A percentile compares a stretch with the other conserved stretches of the same genome.
Evolutionary conservation across 345 rosid genomes (phyloP).

Genomic region (Reutealis trisperma): DNA sequence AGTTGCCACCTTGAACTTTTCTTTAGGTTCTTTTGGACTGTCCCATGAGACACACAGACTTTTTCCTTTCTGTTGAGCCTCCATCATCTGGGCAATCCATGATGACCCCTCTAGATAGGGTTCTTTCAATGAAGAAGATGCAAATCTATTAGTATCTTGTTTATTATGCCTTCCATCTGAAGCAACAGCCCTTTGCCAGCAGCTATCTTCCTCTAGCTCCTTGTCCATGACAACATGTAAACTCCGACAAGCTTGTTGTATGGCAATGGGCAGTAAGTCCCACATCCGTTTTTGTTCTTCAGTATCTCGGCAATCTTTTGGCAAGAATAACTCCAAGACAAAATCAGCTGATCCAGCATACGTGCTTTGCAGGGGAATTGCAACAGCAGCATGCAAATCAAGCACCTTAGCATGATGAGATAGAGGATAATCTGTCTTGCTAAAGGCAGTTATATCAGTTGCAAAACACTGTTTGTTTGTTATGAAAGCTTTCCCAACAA

Average conservation of each 20-base stretch:
- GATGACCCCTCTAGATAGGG: conserved; percentile 47
- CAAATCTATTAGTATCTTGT: conserved; percentile 28
- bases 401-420: conserved; percentile 86
- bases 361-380: conserved; percentile 63
- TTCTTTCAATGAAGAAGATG: conserved; percentile 43
- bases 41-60: conserved; percentile 65
- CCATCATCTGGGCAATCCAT: conserved; percentile 60
- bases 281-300: conserved; percentile 50
- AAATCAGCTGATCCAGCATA: conserved; percentile 54
- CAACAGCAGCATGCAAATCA: conserved; percentile 67
- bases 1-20: conserved; percentile 55
- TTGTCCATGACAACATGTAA: conserved; percentile 54
- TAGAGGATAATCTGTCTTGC: conserved; percentile 73
- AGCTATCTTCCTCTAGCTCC: conserved; percentile 51
- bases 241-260: conserved; percentile 55
- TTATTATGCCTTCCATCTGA: conserved; percentile 28
- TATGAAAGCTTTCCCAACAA: conserved; percentile 76
- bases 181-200: conserved; percentile 29
- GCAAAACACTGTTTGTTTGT: conserved; percentile 62
- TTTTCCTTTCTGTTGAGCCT: conserved; percentile 63
- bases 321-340: conserved; percentile 84
- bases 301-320: conserved; percentile 54
- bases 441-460: conserved; percentile 59
- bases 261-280: conserved; percentile 44
- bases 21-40: conserved; percentile 49